These are phyloP conservation scores for Phytopythium delawarense DNA, from an alignment of 352 stramenopile genomes.

Conservation along the genomic window DNA sequence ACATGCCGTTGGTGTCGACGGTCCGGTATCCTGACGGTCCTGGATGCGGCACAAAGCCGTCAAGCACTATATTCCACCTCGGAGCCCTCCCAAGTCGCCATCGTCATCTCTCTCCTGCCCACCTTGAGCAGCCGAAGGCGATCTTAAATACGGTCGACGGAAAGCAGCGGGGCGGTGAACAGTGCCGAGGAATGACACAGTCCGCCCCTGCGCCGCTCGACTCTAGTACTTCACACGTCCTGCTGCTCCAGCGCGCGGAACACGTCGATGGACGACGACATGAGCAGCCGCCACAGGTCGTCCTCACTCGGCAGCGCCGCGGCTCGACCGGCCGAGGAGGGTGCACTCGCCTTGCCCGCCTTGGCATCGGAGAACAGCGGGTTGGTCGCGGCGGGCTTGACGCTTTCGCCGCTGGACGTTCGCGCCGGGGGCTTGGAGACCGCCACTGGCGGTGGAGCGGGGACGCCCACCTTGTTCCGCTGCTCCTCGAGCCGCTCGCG, in stretches of 20 bases:
- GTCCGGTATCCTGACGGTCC: too few relatives aligned
- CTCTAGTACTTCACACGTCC: conserved; percentile 18
- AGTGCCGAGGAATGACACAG: too few relatives aligned
- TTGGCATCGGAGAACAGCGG: conserved; percentile 3
- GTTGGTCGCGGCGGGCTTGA: not conserved
- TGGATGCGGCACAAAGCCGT: not conserved
- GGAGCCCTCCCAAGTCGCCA: not conserved
- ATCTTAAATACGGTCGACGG: not conserved
- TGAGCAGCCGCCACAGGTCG: conserved; percentile 67
- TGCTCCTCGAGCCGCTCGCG: conserved; percentile 59
- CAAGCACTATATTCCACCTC: not conserved
- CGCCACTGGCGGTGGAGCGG: conserved; percentile 2
- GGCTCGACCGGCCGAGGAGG: conserved; percentile 16
- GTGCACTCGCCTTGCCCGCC: conserved; percentile 17
- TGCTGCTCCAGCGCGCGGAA: conserved; percentile 36
- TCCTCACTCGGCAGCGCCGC: conserved; percentile 32
- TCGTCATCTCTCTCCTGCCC: not conserved
- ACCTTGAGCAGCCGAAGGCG: too few relatives aligned
- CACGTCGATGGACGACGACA: conserved; percentile 64
- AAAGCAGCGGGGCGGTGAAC: not conserved
- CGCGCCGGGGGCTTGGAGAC: not conserved
- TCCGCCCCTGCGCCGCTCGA: not conserved
- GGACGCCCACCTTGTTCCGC: conserved; percentile 33
- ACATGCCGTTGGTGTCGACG: not conserved
- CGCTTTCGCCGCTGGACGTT: not conserved